Conservation (phyloP, 1,139 yeast species). For the Suhomyces anneliseae region DNA sequence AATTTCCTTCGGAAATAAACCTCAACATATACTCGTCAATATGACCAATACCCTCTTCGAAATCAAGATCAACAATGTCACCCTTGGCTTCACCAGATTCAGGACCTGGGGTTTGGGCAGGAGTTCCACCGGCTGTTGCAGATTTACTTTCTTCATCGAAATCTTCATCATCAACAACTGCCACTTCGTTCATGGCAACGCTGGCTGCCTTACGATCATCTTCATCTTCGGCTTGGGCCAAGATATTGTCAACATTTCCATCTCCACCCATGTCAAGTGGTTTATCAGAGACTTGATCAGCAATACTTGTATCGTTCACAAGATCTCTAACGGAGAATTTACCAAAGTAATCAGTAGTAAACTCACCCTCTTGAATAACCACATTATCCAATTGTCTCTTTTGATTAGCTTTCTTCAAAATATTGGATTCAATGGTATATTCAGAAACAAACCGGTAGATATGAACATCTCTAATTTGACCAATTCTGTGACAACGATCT, state of each 20-base stretch:
- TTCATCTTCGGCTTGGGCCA: slow-evolving; percentile 95
- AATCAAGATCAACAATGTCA: slow-evolving; percentile 46
- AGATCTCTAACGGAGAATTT: slow-evolving; percentile 87
- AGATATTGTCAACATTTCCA: slow-evolving; percentile 60
- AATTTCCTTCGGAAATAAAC: slow-evolving; percentile 80
- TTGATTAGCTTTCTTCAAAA: slow-evolving; percentile 91
- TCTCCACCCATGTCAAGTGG: slow-evolving; percentile 39
- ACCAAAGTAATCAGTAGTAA: slow-evolving; percentile 94
- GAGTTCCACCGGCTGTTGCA: slow-evolving; percentile 35
- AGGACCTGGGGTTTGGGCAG: slow-evolving; percentile 25
- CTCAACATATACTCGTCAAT: slow-evolving; percentile 96
- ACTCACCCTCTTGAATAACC: slow-evolving; percentile 97
- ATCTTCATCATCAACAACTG: slow-evolving; percentile 76
- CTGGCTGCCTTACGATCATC: slow-evolving; percentile 94
- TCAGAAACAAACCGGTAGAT: slow-evolving; percentile 95
- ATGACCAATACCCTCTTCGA: slow-evolving; percentile 78
- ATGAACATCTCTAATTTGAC: slow-evolving; percentile 97
- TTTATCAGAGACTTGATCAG: slow-evolving; percentile 34
- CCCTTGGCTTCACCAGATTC: slow-evolving; percentile 18
- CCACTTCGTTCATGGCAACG: slow-evolving; percentile 85
- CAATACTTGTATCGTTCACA: slow-evolving; percentile 60
- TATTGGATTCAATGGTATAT: slow-evolving; percentile 93
- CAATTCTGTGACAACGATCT: slow-evolving; percentile 98
- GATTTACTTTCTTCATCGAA: slow-evolving; percentile 49
- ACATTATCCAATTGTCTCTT: slow-evolving; percentile 93